Percentiles rank a stretch among this genome's conserved stretches.
Evolutionary conservation across 305 asterid genomes (phyloP).

Genomic region (Euphrasia arctica): DNA sequence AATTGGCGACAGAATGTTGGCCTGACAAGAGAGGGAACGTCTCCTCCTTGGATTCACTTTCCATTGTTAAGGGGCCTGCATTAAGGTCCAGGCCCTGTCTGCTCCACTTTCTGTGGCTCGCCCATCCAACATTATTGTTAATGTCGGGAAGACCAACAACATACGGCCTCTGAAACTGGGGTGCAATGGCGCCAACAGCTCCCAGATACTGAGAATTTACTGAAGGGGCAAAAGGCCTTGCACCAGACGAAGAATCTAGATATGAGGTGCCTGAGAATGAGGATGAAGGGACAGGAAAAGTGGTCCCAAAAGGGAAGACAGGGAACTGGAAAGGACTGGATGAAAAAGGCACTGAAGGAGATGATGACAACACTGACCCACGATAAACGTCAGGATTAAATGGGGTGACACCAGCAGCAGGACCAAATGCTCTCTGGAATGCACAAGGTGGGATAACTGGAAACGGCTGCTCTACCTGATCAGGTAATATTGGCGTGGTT

Average conservation of each 20-base stretch:
- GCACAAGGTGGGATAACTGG: slow-evolving; percentile 40
- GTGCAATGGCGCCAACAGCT: slow-evolving; percentile 34
- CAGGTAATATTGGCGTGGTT: slow-evolving; percentile 46
- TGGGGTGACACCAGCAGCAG: slow-evolving; percentile 30
- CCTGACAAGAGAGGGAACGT: slow-evolving; percentile 12
- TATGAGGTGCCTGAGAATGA: slow-evolving; percentile 39
- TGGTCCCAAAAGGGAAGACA: slow-evolving; percentile 44
- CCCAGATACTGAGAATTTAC: slow-evolving; percentile 48
- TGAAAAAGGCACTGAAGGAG: slow-evolving; percentile 48
- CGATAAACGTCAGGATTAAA: slow-evolving; percentile 43
- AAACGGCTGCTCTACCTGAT: slow-evolving; percentile 41
- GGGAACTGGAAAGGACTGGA: slow-evolving; percentile 48
- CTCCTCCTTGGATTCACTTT: slow-evolving; percentile 44
- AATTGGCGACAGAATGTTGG: slow-evolving; percentile 37
- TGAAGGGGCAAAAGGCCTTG: slow-evolving; percentile 40
- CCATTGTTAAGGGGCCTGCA: slow-evolving; percentile 49
- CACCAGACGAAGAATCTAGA: slow-evolving; percentile 46
- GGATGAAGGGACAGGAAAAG: slow-evolving; percentile 45
- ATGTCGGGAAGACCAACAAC: slow-evolving; percentile 39
- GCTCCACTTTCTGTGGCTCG: slow-evolving; percentile 44
- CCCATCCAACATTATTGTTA: slow-evolving; percentile 22
- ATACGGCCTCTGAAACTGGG: slow-evolving; percentile 54
- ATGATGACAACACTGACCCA: slow-evolving; percentile 53
- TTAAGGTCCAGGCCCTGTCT: slow-evolving; percentile 56
- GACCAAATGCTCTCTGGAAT: slow-evolving; percentile 40